Base-by-base conservation (phyloP, 169 alveolate species). In the Plasmodium adleri region DNA sequence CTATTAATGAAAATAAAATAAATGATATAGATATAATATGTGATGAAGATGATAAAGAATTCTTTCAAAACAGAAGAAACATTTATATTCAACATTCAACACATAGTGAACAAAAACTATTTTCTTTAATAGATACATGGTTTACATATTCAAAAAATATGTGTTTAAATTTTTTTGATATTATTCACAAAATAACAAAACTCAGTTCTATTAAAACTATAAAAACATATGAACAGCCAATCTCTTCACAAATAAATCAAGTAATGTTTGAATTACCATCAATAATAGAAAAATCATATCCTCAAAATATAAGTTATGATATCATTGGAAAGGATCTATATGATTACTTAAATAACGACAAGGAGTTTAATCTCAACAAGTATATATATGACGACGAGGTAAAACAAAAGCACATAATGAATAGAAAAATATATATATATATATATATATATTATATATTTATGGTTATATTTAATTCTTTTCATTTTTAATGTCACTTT, bases 231-330 rank as follows among this genome's bases (percentile, higher is more conserved):
- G 90, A 78, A 58, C 90, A 78, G 45, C 67, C 90, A 3, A 78
- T 78, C 43, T 78, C 90, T 49, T 66, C 90, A 58, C 90, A 78
- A 78, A 67, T 78, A 12, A 78, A 70, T 66, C 90, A 78, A 66
- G 90, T 78, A n/a, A 78, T 78, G 90, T 78, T 78, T 78, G 80
- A 66, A 1, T 71, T 78, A 13, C 90, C 90, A n/a, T 32, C 90
- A n/a, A 22, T 78, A 58, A 78, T 78, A 50, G 80, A 78, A 71
- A 78, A 20, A 32, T 15, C 90, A 39, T 67, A 58, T 20, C 90
- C 90, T 0, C 80, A 78, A 24, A 32, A 52, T 8, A 15, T 78
- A 26, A 78, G 52, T 58, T 54, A 66, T 47, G 26, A 78, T 24
- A 60, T 78, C 50, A 70, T 78, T n/a, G 90, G 90, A 15, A 43